phyloP scores from a whole-genome alignment of 164 flowering plant species.

The Chimonanthus salicifolius region DNA sequence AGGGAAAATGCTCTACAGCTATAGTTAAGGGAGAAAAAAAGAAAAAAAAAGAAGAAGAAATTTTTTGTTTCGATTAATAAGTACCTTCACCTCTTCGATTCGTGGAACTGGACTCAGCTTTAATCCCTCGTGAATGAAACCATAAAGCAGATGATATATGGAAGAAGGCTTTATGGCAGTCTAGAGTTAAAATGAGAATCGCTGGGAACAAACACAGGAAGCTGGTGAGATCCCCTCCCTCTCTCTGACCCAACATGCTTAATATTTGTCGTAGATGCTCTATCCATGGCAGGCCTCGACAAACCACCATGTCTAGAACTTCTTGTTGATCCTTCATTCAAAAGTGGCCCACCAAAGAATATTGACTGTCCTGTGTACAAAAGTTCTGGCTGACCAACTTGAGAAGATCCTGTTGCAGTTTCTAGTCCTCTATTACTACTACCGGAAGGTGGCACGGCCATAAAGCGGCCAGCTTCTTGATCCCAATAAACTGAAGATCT shows the following conservation, averaged over 20 bases:
- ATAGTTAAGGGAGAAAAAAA: background rate
- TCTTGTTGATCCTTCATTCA: constrained; percentile 37
- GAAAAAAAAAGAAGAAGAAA: background rate
- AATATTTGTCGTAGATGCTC: constrained; percentile 32
- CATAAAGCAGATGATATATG: background rate
- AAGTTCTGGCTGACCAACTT: constrained; percentile 50
- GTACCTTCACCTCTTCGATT: constrained; percentile 3
- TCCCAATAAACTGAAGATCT: constrained; percentile 75
- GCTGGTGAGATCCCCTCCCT: constrained; percentile 47
- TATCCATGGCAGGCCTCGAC: constrained; percentile 17
- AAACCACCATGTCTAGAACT: constrained; percentile 28
- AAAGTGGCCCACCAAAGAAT: constrained; percentile 83
- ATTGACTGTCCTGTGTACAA: constrained; percentile 79
- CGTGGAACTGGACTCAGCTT: background rate
- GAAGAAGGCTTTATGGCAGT: constrained; percentile 23
- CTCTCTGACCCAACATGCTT: constrained; percentile 64
- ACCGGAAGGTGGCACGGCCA: constrained; percentile 42
- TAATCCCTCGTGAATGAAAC: background rate
- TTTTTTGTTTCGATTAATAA: background rate
- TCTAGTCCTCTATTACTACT: background rate
- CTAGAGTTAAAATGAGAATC: constrained; percentile 40
- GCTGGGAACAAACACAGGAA: constrained; percentile 86
- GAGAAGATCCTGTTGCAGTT: constrained; percentile 22
- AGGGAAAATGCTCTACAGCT: background rate
- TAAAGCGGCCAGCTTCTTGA: constrained; percentile 76